Base-by-base conservation (phyloP, 1,139 yeast genomes). In the Lodderomyces parapsilosis region DNA sequence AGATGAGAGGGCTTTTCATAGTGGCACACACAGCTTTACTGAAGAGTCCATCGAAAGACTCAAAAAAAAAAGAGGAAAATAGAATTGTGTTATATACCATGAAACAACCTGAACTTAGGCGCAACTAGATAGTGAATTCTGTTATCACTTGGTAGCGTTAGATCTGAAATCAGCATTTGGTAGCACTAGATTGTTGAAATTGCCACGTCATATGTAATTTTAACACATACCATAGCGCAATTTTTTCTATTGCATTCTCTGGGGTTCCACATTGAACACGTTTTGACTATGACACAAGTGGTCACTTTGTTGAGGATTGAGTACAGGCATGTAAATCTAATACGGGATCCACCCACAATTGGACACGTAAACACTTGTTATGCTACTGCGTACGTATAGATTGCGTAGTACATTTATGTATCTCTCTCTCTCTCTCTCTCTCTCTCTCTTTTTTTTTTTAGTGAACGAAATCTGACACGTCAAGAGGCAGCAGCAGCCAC, bases 141-240 rank as follows among this genome's bases (percentile, higher is more conserved):
- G n/a, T n/a, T n/a, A n/a, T n/a, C 33, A 30, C 4, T 14, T 30
- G 33, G 33, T 30, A 30, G 33, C 33, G 15, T 17, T 13, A 27
- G 4, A n/a, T 9, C 13, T 20, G 23, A 20, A 20, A 6, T 5
- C 8, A 27, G 31, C n/a, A n/a, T n/a, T 13, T 27, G 31, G 31
- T 27, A 27, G 31, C 31, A 6, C 31, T 15, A 17, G 7, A 13
- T 50, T 48, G 52, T 48, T 67, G 15, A 30, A 30, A 30, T 14
- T 30, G 33, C 33, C 33, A 30, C 33, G 33, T 30, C 33, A 30
- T 30, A 15, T 62, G n/a, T n/a, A n/a, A n/a, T n/a, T n/a, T n/a
- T n/a, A n/a, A n/a, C n/a, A n/a, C 10, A 17, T 24, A 39, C 11
- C 8, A 9, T 13, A n/a, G 13, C 6, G 13, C 10, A 13, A 28